Evolutionary conservation across 2,329 filamentous ascomycete genomes (phyloP), one percentile per base, ranked within the genome.

Genomic region (Biscogniauxia sp.): DNA sequence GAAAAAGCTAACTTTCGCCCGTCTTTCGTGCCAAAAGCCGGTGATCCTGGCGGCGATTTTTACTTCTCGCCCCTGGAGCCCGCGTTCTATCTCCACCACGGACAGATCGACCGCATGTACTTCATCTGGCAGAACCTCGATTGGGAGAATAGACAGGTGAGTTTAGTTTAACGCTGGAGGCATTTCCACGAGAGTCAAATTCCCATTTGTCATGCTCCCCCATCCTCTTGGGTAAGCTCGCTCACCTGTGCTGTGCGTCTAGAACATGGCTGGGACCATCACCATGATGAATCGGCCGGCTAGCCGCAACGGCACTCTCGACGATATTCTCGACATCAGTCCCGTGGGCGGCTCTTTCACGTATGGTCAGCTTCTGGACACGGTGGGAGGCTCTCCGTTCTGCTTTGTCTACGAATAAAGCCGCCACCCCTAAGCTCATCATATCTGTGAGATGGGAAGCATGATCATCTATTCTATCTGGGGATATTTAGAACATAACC

Each of bases 61-160:
- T 76, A 76, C 62, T 74, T 77, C 52, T 78, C 77, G 9, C 75
- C 79, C 0, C 72, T 76, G 4, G 80, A 82, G 60, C 80, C 80
- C 1, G 77, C 69, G 1, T 82, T 82, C 69, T 81, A 74, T 61
- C 66, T 79, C 8, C 79, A 82, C 62, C 80, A 82, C 58, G 77
- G 71, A 0, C 74, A 79, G 64, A 76, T 82, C 56, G 80, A 82
- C 61, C 73, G 80, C 13, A 71, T 79, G 53, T 80, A 79, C 69
- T 81, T 77, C 68, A 77, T 82, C 64, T 82, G 79, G 79, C 79
- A 81, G 70, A 79, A 78, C 58, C 74, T 79, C 20, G 75, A 81
- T 65, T 75, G 72, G 70, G 69, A 70, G 51, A 70, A 75, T 51
- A 63, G 76, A 64, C 72, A 72, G 74, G 75, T 72, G 59, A 58